Evolutionary conservation across 176 grass and related monocot species (phyloP).

Genomic region (Aegilops tauschii): DNA sequence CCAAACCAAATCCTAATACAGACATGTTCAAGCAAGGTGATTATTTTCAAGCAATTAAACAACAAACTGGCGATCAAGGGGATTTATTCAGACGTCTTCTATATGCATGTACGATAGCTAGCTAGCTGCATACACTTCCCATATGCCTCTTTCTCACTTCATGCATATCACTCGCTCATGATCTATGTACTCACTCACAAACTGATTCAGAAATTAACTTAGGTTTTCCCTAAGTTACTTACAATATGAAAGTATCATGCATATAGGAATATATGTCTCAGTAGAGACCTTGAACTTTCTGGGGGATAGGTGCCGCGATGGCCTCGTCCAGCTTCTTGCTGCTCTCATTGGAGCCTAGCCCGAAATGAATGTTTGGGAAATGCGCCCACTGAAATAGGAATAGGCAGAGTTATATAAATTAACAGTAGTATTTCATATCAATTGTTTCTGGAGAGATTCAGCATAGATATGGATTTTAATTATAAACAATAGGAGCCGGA

Average conservation of each 20-base stretch:
- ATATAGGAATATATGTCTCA: neutral
- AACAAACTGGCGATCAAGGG: neutral
- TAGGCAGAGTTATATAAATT: neutral
- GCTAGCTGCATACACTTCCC: neutral
- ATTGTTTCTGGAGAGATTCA: neutral
- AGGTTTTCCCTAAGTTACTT: constrained; percentile 11
- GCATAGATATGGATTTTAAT: neutral
- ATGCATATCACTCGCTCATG: neutral
- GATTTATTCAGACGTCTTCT: constrained; percentile 17
- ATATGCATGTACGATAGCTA: neutral
- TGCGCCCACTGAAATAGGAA: constrained; percentile 58
- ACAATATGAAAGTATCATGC: constrained; percentile 24
- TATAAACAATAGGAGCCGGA: neutral
- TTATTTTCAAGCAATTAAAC: constrained; percentile 17
- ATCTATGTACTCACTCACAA: constrained; percentile 37
- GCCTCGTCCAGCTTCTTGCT: constrained; percentile 49
- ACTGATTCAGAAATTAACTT: constrained; percentile 1
- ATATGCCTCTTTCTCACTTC: constrained; percentile 5
- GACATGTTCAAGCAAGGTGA: neutral
- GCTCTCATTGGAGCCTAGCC: constrained; percentile 29
- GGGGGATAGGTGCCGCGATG: neutral
- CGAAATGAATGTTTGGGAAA: constrained; percentile 61
- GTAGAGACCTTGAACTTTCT: constrained; percentile 43
- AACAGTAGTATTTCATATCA: neutral
- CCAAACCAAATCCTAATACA: neutral